Conservation (phyloP, 2,329 filamentous ascomycete genomes). For the Fusarium sp. region DNA sequence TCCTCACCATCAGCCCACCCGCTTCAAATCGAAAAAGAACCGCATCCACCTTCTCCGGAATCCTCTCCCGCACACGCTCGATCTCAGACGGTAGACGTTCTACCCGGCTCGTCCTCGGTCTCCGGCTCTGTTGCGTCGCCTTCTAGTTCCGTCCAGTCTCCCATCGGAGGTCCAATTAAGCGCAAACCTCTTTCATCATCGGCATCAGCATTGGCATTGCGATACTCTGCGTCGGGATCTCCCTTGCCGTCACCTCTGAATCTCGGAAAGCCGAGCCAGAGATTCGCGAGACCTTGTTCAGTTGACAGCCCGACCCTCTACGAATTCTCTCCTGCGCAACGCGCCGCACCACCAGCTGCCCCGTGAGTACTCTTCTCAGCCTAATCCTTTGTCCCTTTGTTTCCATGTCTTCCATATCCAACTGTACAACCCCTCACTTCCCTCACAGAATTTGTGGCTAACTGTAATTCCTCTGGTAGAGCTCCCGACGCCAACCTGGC, state of each 20-base stretch:
- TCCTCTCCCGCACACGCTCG: constrained; percentile 37
- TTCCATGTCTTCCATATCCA: constrained; percentile 10
- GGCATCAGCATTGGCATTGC: constrained; percentile 44
- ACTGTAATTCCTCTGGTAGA: constrained; percentile 45
- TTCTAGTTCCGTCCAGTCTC: constrained; percentile 27
- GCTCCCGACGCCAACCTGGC: constrained; percentile 40
- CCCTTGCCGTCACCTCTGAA: constrained; percentile 50
- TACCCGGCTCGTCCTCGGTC: constrained; percentile 34
- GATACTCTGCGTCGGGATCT: constrained; percentile 42
- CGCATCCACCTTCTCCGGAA: constrained; percentile 22
- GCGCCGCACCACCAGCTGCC: constrained; percentile 28
- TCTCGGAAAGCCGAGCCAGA: constrained; percentile 61
- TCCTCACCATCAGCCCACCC: constrained; percentile 35
- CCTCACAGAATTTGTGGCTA: constrained; percentile 34
- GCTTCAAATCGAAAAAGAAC: constrained; percentile 18
- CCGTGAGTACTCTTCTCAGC: constrained; percentile 42
- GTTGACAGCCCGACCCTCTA: constrained; percentile 71
- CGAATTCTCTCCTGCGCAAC: constrained; percentile 59
- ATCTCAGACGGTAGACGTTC: constrained; percentile 42
- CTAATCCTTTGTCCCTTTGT: constrained; percentile 10
- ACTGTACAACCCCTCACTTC: constrained; percentile 5
- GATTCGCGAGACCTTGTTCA: constrained; percentile 65
- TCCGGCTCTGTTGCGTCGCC: constrained; percentile 23
- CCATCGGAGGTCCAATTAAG: constrained; percentile 56
- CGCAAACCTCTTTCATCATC: constrained; percentile 70